Conservation (phyloP, 2,329 filamentous ascomycete genomes). For the Curvularia eragrostidis region DNA sequence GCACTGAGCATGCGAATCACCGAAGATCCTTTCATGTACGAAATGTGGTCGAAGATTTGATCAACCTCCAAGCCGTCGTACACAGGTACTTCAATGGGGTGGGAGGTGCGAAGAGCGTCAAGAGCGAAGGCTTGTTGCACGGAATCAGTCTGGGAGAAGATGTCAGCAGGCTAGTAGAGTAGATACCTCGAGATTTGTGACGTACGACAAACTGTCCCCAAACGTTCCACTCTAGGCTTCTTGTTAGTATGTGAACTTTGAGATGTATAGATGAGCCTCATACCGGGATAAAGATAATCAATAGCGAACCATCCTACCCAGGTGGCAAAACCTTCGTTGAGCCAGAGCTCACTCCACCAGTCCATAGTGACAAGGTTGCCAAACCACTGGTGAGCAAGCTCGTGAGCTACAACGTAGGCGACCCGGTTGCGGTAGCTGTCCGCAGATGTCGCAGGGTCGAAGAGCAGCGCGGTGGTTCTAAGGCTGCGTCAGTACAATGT, state of each 20-base stretch:
- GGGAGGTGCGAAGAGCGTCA: constrained; percentile 87
- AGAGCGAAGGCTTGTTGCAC: constrained; percentile 91
- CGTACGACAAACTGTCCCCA: constrained; percentile 93
- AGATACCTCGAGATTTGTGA: constrained; percentile 62
- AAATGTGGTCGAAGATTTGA: constrained; percentile 97
- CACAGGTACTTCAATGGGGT: constrained; percentile 95
- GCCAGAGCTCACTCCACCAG: constrained; percentile 90
- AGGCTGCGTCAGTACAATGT: background rate
- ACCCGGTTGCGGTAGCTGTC: constrained; percentile 90
- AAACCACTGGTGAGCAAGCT: constrained; percentile 96
- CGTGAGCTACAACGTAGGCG: constrained; percentile 97
- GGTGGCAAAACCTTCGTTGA: constrained; percentile 96
- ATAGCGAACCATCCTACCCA: constrained; percentile 97
- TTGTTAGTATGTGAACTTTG: constrained; percentile 12
- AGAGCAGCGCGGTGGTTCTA: constrained; percentile 87
- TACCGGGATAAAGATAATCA: constrained; percentile 84
- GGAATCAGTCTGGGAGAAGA: constrained; percentile 73
- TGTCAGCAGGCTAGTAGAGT: constrained; percentile 40
- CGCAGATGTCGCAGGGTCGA: constrained; percentile 90
- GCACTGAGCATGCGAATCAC: constrained; percentile 95
- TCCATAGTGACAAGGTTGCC: constrained; percentile 96
- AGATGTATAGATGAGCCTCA: constrained; percentile 14
- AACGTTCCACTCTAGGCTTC: constrained; percentile 80
- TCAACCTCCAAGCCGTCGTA: constrained; percentile 93
- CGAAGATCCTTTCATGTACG: constrained; percentile 94